Percentiles rank a stretch among this genome's conserved stretches.
These are phyloP conservation scores for Saccharata proteae DNA, from an alignment of 2,329 filamentous ascomycete species.

Conservation along the genomic window DNA sequence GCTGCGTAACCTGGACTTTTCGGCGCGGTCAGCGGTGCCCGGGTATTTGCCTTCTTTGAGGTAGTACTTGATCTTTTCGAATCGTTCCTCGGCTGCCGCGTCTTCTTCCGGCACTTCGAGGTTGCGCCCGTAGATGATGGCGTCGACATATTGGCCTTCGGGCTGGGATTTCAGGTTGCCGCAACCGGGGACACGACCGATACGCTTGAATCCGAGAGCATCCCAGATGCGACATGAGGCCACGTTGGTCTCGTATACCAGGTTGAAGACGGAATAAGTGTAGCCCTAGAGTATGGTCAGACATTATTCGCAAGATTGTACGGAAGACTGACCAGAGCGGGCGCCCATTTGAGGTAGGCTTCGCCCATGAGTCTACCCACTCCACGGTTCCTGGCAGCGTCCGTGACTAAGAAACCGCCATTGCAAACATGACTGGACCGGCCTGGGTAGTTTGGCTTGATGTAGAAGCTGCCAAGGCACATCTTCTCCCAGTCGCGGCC, in stretches of 20 bases:
- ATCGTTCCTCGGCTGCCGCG: constrained; percentile 85
- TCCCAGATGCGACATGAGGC: constrained; percentile 88
- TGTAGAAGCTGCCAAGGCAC: constrained; percentile 83
- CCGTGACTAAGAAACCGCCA: constrained; percentile 40
- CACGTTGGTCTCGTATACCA: constrained; percentile 88
- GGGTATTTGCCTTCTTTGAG: constrained; percentile 91
- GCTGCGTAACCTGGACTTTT: constrained; percentile 87
- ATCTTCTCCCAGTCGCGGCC: constrained; percentile 61
- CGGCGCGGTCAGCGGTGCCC: constrained; percentile 80
- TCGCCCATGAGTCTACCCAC: constrained; percentile 41
- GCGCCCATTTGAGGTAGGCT: constrained; percentile 40
- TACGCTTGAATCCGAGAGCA: constrained; percentile 80
- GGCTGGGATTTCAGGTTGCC: constrained; percentile 38
- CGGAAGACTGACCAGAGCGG: constrained; percentile 32
- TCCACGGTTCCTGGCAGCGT: constrained; percentile 34
- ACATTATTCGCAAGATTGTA: not conserved
- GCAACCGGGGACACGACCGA: constrained; percentile 57
- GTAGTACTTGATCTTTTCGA: constrained; percentile 98
- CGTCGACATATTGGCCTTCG: constrained; percentile 33
- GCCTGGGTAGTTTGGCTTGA: constrained; percentile 88
- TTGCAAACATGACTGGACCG: constrained; percentile 81
- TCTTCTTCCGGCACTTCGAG: constrained; percentile 57
- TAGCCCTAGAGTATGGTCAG: constrained; percentile 49
- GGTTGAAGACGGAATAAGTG: constrained; percentile 85
- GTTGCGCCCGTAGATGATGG: constrained; percentile 50